These are phyloP conservation scores for Spathaspora passalidarum DNA, from an alignment of 805 yeast species.

Conservation along the genomic window DNA sequence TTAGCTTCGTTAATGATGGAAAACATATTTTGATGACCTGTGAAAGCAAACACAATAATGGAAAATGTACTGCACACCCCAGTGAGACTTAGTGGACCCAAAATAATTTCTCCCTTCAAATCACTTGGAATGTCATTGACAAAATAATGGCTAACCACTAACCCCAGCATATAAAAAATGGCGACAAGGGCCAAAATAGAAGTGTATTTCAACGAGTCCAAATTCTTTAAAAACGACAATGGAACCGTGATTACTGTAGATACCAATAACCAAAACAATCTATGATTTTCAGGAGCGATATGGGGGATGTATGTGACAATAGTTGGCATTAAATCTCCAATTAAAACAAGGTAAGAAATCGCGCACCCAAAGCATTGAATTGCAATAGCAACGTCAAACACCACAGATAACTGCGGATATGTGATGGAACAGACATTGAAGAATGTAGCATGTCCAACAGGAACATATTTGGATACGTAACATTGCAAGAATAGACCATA, in stretches of 20 bases:
- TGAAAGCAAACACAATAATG: slow-evolving; percentile 90
- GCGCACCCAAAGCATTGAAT: slow-evolving; percentile 73
- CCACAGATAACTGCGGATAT: slow-evolving; percentile 56
- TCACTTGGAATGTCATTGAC: slow-evolving; percentile 48
- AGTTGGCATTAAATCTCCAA: slow-evolving; percentile 69
- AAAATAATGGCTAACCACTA: slow-evolving; percentile 72
- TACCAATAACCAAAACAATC: slow-evolving; percentile 61
- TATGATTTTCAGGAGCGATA: slow-evolving; percentile 19
- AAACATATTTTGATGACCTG: slow-evolving; percentile 95
- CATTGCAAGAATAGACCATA: slow-evolving; percentile 66
- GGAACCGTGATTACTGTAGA: slow-evolving; percentile 49
- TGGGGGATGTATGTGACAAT: slow-evolving; percentile 31
- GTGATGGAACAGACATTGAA: slow-evolving; percentile 66
- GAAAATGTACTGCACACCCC: slow-evolving; percentile 72
- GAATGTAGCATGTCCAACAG: slow-evolving; percentile 63
- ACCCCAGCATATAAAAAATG: slow-evolving; percentile 68
- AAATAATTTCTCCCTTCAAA: slow-evolving; percentile 25
- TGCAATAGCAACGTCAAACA: slow-evolving; percentile 68
- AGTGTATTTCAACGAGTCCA: slow-evolving; percentile 83
- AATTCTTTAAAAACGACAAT: slow-evolving; percentile 66
- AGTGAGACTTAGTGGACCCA: slow-evolving; percentile 39
- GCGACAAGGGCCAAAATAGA: slow-evolving; percentile 80
- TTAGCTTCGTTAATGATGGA: slow-evolving; percentile 79
- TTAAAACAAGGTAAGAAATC: slow-evolving; percentile 62
- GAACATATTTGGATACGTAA: slow-evolving; percentile 53